Evolutionary conservation across 352 stramenopile genomes (phyloP).

Genomic region (Phytophthora tubulina): DNA sequence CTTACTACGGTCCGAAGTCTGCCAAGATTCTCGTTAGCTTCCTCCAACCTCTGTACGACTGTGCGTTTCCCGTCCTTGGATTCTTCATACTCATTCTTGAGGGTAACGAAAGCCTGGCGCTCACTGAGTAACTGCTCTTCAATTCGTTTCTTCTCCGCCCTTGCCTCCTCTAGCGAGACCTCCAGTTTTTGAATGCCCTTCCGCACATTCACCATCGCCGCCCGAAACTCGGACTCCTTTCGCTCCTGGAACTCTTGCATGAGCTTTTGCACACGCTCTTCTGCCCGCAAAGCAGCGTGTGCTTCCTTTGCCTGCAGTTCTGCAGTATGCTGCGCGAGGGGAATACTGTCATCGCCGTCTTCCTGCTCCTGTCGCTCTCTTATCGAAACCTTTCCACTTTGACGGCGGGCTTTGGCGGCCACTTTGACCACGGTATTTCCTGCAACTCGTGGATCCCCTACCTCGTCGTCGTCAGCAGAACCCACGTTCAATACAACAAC

Average conservation of each 20-base stretch:
- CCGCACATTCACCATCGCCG: slow-evolving; percentile 78
- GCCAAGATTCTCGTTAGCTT: slow-evolving; percentile 77
- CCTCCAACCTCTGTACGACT: slow-evolving; percentile 66
- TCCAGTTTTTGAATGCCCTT: slow-evolving; percentile 82
- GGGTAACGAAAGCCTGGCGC: slow-evolving; percentile 57
- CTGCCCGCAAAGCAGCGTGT: slow-evolving; percentile 54
- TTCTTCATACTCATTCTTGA: slow-evolving; percentile 68
- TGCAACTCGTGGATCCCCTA: slow-evolving; percentile 22
- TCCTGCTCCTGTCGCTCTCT: slow-evolving; percentile 31
- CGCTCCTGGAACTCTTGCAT: slow-evolving; percentile 70
- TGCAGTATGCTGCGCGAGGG: slow-evolving; percentile 61
- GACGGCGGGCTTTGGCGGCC: slow-evolving; percentile 11
- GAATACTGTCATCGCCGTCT: slow-evolving; percentile 40
- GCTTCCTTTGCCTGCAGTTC: slow-evolving; percentile 67
- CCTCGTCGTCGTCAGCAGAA: slow-evolving; percentile 43
- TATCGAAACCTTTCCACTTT: slow-evolving; percentile 39
- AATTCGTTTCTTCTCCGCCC: slow-evolving; percentile 56
- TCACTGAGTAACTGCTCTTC: slow-evolving; percentile 65
- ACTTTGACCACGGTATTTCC: slow-evolving; percentile 34
- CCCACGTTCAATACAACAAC: slow-evolving; percentile 74
- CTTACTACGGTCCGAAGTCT: slow-evolving; percentile 65
- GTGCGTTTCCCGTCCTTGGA: slow-evolving; percentile 53
- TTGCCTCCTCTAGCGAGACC: slow-evolving; percentile 52
- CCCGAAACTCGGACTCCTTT: slow-evolving; percentile 73
- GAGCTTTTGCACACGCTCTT: slow-evolving; percentile 62